Evolutionary conservation across 805 yeast species (phyloP), one percentile per base, ranked within the genome.

Genomic region (Barnettozyma vustinii): DNA sequence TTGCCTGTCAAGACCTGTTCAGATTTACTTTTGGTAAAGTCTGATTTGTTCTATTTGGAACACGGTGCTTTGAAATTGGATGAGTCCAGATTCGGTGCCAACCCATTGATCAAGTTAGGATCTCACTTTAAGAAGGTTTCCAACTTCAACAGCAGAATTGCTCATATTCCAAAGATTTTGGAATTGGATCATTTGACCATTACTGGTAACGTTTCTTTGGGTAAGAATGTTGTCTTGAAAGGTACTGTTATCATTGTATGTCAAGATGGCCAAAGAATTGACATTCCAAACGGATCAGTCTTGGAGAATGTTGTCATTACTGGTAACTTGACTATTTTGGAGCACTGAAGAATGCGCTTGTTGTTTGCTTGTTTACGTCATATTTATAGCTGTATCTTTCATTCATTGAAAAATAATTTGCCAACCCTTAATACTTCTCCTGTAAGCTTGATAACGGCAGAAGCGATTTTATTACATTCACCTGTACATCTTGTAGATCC

Each of bases 161-260:
- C 96, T 37, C 96, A 91, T 65, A 94, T 94, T 82, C 99, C 99
- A 60, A 87, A 82, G 74, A 90, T 94, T 59, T 80, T 94, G 62
- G 99, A 94, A 73, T 81, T 94, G 63, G 99, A 94, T 69, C 99
- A 94, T 70, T 81, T 94, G 62, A 94, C 98, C 45, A 91, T 94
- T 56, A 94, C 98, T 47, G 99, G 99, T 71, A 92, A 94, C 65
- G 99, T 94, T 41, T 80, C 71, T 61, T 76, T 94, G 58, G 99
- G 99, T 64, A 87, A 86, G 68, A 82, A 81, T 61, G 96, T 94
- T 56, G 84, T 87, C 45, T 80, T 94, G 65, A 94, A 87, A 76
- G 99, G 99, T 56, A 94, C 98, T 10, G 99, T 94, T 53, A 94
- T 94, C 64, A 88, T 94, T 59, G 98, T 94, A 47, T 92, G 97